phyloP scores from a whole-genome alignment of 192 early-diverging fungal species.

The Oehlia diaphana region DNA sequence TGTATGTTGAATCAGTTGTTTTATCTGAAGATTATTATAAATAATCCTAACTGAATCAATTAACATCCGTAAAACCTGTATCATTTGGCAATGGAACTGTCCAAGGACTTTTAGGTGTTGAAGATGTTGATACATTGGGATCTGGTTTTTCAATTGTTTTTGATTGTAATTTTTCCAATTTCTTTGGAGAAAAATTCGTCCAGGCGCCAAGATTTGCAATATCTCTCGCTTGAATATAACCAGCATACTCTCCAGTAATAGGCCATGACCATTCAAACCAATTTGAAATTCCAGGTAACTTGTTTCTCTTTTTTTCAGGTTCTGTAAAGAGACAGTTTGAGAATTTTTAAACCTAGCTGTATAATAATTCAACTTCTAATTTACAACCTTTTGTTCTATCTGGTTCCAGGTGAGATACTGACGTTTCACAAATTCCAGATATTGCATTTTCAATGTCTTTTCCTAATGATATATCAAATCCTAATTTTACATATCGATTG shows the following conservation, averaged over 20 bases:
- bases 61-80: background rate
- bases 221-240: background rate
- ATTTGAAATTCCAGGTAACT: background rate
- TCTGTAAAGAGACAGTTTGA: no score
- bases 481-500: background rate
- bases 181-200: background rate
- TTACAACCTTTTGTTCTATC: background rate
- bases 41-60: no score
- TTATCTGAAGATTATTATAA: background rate
- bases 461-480: conserved; percentile 1
- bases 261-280: background rate
- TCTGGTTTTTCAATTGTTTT: background rate
- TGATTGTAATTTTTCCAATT: background rate
- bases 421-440: background rate
- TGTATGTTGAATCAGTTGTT: background rate
- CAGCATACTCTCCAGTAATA: no score
- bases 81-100: background rate
- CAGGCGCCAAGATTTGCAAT: background rate
- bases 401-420: background rate
- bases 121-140: background rate
- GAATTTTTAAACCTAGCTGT: no score
- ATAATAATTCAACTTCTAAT: no score
- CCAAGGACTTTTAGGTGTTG: background rate
- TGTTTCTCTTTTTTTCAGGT: background rate
- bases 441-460: conserved; percentile 1